A percentile compares a stretch with the other conserved stretches of the same genome.
These are phyloP conservation scores for Camelina neglecta DNA, from an alignment of 345 rosid species.

Conservation along the genomic window DNA sequence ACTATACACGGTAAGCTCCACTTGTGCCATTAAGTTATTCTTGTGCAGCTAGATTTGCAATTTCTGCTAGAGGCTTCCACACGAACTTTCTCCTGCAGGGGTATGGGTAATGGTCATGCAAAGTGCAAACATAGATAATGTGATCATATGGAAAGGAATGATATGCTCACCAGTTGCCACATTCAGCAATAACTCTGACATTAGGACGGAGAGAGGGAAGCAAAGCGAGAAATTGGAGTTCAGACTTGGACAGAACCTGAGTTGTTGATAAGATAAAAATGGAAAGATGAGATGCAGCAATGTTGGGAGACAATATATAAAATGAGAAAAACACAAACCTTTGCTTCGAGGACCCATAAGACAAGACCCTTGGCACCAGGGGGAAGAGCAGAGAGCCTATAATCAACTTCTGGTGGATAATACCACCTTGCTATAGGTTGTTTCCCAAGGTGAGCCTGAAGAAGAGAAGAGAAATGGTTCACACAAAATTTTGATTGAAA, in stretches of 20 bases:
- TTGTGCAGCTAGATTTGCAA: constrained; percentile 59
- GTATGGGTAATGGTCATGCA: constrained; percentile 8
- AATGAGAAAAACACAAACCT: constrained; percentile 49
- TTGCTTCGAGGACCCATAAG: constrained; percentile 91
- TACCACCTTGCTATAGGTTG: constrained; percentile 98
- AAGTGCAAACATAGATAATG: background rate
- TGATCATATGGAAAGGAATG: background rate
- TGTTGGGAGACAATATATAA: background rate
- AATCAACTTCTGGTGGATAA: constrained; percentile 92
- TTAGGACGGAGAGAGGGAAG: constrained; percentile 86
- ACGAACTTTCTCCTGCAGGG: constrained; percentile 76
- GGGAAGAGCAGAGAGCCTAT: constrained; percentile 73
- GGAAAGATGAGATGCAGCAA: constrained; percentile 12
- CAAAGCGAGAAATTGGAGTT: constrained; percentile 85
- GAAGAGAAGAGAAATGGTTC: constrained; percentile 11
- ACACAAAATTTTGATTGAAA: background rate
- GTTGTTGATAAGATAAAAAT: background rate
- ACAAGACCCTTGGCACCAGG: constrained; percentile 84
- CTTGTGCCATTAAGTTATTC: background rate
- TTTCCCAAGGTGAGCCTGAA: constrained; percentile 86
- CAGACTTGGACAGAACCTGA: constrained; percentile 88
- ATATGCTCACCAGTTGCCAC: constrained; percentile 77
- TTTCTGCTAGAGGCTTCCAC: constrained; percentile 87
- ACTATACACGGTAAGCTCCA: constrained; percentile 29
- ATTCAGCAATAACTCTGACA: constrained; percentile 85